Conservation (phyloP, 2,329 filamentous ascomycete genomes). For the Thermoascus crustaceus region DNA sequence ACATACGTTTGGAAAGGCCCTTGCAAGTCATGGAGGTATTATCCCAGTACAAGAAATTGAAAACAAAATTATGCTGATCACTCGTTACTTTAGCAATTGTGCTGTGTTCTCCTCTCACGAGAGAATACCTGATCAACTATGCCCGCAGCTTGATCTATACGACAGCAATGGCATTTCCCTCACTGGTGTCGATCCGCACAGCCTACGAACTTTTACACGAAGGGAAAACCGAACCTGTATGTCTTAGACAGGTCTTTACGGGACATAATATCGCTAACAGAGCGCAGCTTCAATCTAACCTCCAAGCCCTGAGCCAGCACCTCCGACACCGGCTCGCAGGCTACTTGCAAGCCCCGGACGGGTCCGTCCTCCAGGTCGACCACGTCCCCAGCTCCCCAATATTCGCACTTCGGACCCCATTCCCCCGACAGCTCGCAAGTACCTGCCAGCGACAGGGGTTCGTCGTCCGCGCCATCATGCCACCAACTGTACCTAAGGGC, state of each 20-base stretch:
- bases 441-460: slow-evolving; percentile 53
- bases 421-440: slow-evolving; percentile 51
- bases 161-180: slow-evolving; percentile 57
- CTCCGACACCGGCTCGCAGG: slow-evolving; percentile 39
- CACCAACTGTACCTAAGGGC: slow-evolving; percentile 58
- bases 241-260: slow-evolving; percentile 6
- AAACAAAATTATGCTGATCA: slow-evolving; percentile 10
- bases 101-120: slow-evolving; percentile 51
- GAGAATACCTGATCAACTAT: slow-evolving; percentile 65
- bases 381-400: slow-evolving; percentile 52
- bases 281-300: slow-evolving; percentile 11
- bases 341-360: slow-evolving; percentile 23
- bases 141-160: slow-evolving; percentile 69
- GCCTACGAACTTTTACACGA: slow-evolving; percentile 50
- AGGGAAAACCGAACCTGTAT: slow-evolving; percentile 42
- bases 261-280: neutral
- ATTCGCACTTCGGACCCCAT: slow-evolving; percentile 52
- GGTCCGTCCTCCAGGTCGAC: slow-evolving; percentile 29
- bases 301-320: slow-evolving; percentile 41
- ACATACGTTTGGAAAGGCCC: slow-evolving; percentile 48
- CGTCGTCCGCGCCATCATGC: slow-evolving; percentile 57
- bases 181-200: slow-evolving; percentile 50
- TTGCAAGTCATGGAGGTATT: slow-evolving; percentile 58
- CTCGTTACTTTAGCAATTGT: slow-evolving; percentile 47
- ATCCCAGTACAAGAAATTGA: slow-evolving; percentile 3